Conservation (phyloP, 805 yeast species). For the Groenewaldozyma tartarivorans region DNA sequence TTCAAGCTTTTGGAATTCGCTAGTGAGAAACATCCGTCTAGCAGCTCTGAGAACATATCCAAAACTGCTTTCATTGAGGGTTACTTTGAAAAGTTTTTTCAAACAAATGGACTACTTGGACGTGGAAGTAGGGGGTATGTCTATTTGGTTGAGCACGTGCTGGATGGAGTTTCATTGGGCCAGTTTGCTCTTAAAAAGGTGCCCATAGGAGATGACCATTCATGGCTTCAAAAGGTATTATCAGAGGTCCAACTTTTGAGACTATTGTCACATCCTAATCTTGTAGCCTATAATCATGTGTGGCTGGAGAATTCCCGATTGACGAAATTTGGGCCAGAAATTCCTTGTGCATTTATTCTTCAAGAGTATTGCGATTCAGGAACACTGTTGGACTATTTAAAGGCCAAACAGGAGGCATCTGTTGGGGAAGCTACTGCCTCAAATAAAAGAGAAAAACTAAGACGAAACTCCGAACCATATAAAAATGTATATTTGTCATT, state of each 20-base stretch:
- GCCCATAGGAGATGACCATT: constrained; percentile 67
- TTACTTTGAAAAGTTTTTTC: constrained; percentile 61
- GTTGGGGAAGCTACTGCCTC: constrained; percentile 7
- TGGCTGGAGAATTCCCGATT: constrained; percentile 69
- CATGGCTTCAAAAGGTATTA: constrained; percentile 59
- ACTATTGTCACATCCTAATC: constrained; percentile 43
- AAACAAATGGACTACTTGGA: constrained; percentile 52
- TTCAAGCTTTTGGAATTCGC: constrained; percentile 13
- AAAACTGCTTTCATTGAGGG: constrained; percentile 62
- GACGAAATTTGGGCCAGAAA: constrained; percentile 44
- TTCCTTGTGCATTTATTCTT: constrained; percentile 70
- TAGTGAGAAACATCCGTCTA: neutral
- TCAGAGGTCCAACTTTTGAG: constrained; percentile 67
- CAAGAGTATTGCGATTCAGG: constrained; percentile 90
- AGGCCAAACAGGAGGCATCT: constrained; percentile 3
- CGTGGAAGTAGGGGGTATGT: constrained; percentile 82
- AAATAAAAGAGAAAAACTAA: constrained; percentile 27
- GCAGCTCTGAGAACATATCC: constrained; percentile 13
- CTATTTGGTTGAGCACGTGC: constrained; percentile 70
- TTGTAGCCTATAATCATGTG: constrained; percentile 81
- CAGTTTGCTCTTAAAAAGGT: constrained; percentile 77
- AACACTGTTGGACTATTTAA: constrained; percentile 60
- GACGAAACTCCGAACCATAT: constrained; percentile 21
- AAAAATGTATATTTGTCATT: constrained; percentile 30
- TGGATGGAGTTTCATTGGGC: constrained; percentile 65